Percentiles rank a stretch among this genome's conserved stretches.
These are phyloP conservation scores for Puccinia hordei DNA, from an alignment of 1,284 basidiomycete genomes.

Conservation along the genomic window DNA sequence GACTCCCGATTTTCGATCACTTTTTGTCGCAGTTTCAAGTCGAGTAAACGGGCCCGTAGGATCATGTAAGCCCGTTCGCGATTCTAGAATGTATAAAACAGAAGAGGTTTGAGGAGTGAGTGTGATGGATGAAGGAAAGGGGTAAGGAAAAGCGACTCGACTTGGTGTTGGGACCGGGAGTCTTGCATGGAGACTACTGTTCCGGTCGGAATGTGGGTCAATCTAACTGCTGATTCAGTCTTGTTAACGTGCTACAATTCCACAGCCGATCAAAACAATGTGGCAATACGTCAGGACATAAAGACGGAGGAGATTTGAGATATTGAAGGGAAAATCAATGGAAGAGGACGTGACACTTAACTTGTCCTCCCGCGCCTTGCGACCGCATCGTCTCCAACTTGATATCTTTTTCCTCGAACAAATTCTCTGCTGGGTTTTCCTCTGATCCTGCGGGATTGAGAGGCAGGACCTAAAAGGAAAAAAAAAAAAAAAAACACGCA, in stretches of 20 bases:
- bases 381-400: constrained; percentile 91
- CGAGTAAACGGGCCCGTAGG: constrained; percentile 77
- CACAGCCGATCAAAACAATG: neutral
- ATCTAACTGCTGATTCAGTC: constrained; percentile 95
- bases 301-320: constrained; percentile 27
- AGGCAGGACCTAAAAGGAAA: constrained; percentile 68
- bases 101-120: neutral
- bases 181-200: constrained; percentile 98
- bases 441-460: constrained; percentile 62
- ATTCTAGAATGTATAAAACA: constrained; percentile 65
- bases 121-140: constrained; percentile 18
- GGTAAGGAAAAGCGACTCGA: constrained; percentile 58
- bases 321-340: neutral
- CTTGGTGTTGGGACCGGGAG: constrained; percentile 91
- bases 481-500: no score
- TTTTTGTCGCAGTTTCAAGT: constrained; percentile 72
- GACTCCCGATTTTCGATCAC: constrained; percentile 71
- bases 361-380: constrained; percentile 93
- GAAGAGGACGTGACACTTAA: constrained; percentile 58
- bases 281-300: neutral
- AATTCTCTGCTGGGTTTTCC: constrained; percentile 60
- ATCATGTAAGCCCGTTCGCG: constrained; percentile 83
- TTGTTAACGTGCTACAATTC: constrained; percentile 85
- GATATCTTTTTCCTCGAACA: constrained; percentile 80
- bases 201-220: constrained; percentile 90